Conservation (phyloP, 129 eudicot genomes). For the Escallonia herrerae region DNA sequence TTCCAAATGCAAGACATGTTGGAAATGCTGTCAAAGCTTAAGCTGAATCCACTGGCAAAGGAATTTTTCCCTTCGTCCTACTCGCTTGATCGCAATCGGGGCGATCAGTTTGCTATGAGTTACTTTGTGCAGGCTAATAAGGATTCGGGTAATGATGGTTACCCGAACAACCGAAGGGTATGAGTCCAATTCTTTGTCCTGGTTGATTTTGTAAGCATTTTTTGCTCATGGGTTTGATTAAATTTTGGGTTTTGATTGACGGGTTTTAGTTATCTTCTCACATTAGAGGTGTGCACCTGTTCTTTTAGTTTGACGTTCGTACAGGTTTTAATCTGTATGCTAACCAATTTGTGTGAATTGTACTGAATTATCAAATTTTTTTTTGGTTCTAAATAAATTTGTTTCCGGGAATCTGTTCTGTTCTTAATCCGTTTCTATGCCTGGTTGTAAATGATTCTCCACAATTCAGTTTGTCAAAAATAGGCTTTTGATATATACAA, state of each 20-base stretch:
- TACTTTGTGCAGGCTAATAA: conserved; percentile 43
- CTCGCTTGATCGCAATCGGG: conserved; percentile 32
- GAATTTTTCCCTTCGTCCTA: conserved; percentile 81
- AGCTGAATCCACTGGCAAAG: conserved; percentile 91
- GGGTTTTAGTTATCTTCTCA: background rate
- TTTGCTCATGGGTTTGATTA: background rate
- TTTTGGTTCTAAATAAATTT: too few relatives aligned
- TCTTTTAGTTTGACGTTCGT: too few relatives aligned
- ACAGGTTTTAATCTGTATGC: too few relatives aligned
- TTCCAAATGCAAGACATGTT: conserved; percentile 57
- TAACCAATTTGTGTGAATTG: too few relatives aligned
- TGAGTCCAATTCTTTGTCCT: conserved; percentile 2
- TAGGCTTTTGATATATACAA: background rate
- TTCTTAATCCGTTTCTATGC: too few relatives aligned
- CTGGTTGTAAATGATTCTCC: too few relatives aligned
- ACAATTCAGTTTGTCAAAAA: background rate
- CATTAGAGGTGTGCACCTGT: too few relatives aligned
- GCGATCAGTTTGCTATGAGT: conserved; percentile 19
- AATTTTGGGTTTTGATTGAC: conserved; percentile 8
- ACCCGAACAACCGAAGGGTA: conserved; percentile 72
- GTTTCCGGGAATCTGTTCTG: too few relatives aligned
- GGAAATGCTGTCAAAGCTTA: conserved; percentile 68
- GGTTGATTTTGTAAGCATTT: background rate
- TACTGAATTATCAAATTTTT: too few relatives aligned
- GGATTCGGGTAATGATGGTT: conserved; percentile 42